Percentiles rank a stretch among this genome's conserved stretches.
These are phyloP conservation scores for Neoboletus magnificus DNA, from an alignment of 768 basidiomycete genomes.

Conservation along the genomic window DNA sequence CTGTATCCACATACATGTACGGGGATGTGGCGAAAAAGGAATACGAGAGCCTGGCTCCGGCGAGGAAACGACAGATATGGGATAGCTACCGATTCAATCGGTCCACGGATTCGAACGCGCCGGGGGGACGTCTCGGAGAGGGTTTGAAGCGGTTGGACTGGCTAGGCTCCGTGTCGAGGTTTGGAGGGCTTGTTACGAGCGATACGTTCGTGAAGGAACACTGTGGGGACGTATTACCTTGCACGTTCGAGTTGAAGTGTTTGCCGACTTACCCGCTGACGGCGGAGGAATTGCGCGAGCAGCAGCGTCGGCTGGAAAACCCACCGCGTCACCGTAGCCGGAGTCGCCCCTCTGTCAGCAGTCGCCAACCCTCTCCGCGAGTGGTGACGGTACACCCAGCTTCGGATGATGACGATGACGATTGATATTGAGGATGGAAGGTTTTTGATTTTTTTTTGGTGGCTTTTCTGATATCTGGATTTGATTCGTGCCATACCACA, in stretches of 20 bases:
- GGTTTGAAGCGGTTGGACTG: conserved; percentile 68
- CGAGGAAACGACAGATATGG: conserved; percentile 42
- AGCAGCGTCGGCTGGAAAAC: conserved; percentile 36
- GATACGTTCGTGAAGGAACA: conserved; percentile 41
- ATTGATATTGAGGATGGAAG: conserved; percentile 2
- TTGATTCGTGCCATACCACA: conserved; percentile 9
- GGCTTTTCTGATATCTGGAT: background rate
- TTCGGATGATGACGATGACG: conserved; percentile 16
- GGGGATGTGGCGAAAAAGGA: conserved; percentile 50
- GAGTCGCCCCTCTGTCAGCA: conserved; percentile 14
- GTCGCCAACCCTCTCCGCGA: conserved; percentile 21
- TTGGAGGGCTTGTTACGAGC: conserved; percentile 55
- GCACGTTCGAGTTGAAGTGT: conserved; percentile 60
- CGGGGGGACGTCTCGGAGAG: conserved; percentile 63
- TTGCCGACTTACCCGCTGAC: conserved; percentile 44
- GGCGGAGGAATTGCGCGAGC: conserved; percentile 48
- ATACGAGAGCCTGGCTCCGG: conserved; percentile 39
- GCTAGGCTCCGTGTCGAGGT: conserved; percentile 55
- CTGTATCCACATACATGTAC: conserved; percentile 49
- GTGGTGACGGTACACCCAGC: conserved; percentile 7
- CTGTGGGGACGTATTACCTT: conserved; percentile 50
- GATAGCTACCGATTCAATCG: conserved; percentile 64
- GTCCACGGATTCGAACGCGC: conserved; percentile 57
- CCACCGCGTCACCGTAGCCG: conserved; percentile 17
- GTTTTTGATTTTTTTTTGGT: background rate